A percentile compares a stretch with the other conserved stretches of the same genome.
Conservation (phyloP, 768 basidiomycete species). For the Punctularia strigosozonata region DNA sequence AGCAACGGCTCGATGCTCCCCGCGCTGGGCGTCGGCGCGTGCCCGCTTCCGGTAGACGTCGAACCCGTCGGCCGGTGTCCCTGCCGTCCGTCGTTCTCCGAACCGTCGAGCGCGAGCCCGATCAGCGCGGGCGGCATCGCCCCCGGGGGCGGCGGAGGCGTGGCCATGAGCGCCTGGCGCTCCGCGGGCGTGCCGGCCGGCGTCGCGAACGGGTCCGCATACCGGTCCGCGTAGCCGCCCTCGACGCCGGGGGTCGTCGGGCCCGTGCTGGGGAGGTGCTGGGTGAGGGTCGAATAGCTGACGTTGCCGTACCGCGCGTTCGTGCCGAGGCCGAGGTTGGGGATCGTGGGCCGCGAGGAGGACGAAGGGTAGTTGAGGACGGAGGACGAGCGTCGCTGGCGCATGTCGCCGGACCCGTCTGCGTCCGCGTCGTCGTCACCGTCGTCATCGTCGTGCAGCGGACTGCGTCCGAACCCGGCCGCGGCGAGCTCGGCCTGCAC, state of each 20-base stretch:
- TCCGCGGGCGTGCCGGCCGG: slow-evolving; percentile 15
- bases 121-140: slow-evolving; percentile 6
- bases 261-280: slow-evolving; percentile 22
- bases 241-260: slow-evolving; percentile 13
- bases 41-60: slow-evolving; percentile 20
- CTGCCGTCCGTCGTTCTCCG: slow-evolving; percentile 15
- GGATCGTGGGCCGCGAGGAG: too few relatives aligned
- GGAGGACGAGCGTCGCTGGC: slow-evolving; percentile 12
- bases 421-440: slow-evolving; percentile 15
- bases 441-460: slow-evolving; percentile 58
- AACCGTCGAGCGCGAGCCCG: slow-evolving; percentile 6
- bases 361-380: too few relatives aligned
- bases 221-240: slow-evolving; percentile 34
- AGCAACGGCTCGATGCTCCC: slow-evolving; percentile 55
- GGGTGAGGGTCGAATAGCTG: slow-evolving; percentile 6
- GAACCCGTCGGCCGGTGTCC: slow-evolving; percentile 11
- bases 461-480: slow-evolving; percentile 55
- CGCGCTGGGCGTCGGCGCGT: slow-evolving; percentile 36
- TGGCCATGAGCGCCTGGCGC: slow-evolving; percentile 35
- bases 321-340: slow-evolving; percentile 14
- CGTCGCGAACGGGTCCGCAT: slow-evolving; percentile 28
- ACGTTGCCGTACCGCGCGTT: slow-evolving; percentile 9
- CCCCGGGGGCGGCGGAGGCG: slow-evolving; percentile 35
- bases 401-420: slow-evolving; percentile 10
- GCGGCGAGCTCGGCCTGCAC: slow-evolving; percentile 66